Conservation (phyloP, 345 rosid genomes). For the Rhodomyrtus tomentosa region DNA sequence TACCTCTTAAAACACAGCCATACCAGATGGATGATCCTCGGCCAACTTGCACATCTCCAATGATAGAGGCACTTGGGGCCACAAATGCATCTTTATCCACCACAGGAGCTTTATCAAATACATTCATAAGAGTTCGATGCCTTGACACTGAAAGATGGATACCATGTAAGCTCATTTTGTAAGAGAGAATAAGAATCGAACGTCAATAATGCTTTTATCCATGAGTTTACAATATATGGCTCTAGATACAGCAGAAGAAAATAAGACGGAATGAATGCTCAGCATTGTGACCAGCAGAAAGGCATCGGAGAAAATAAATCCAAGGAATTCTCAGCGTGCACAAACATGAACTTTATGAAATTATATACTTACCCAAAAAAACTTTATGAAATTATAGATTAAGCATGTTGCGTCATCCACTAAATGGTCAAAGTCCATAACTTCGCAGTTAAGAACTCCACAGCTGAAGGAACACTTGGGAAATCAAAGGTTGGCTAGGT, state of each 20-base stretch:
- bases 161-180: background rate
- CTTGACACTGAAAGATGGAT: conserved; percentile 51
- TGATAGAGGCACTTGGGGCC: conserved; percentile 87
- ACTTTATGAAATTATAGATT: background rate
- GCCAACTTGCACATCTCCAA: conserved; percentile 80
- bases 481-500: background rate
- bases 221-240: background rate
- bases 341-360: background rate
- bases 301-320: background rate
- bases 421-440: background rate
- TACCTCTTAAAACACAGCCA: conserved; percentile 95
- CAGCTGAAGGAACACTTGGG: background rate
- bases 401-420: background rate
- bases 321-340: background rate
- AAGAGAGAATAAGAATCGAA: background rate
- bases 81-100: conserved; percentile 85
- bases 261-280: background rate
- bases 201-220: background rate
- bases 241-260: background rate
- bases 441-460: background rate
- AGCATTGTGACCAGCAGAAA: background rate
- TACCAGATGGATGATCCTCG: conserved; percentile 86
- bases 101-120: conserved; percentile 73
- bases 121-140: conserved; percentile 88
- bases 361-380: too few relatives aligned